Base-by-base conservation (phyloP, 306 rosid species). In the Neltuma alba region DNA sequence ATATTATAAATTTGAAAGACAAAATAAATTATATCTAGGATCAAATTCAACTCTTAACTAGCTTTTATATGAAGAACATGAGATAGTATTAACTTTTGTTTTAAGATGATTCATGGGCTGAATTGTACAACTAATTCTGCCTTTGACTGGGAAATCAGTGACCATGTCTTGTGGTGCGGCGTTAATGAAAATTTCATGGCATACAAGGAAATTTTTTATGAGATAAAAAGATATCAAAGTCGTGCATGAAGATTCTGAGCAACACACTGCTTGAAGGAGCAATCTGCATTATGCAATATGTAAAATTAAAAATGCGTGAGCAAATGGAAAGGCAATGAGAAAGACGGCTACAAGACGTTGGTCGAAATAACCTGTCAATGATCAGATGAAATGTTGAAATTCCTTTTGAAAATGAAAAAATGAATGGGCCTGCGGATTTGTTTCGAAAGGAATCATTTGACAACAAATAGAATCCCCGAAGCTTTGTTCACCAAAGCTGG, bases 261-360 rank as follows among this genome's bases (percentile, higher is more conserved):
- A 52, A 76, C 68, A 74, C n/a, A 62, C 36, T 74, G 76, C 79
- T 72, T 33, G 42, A 68, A 84, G 42, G 72, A 76, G 70, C 78
- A 74, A 61, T 70, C 62, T 66, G 44, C 72, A 55, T 63, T 83
- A 89, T 88, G 83, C 85, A 89, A 57, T 88, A 89, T 31, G 91
- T 86, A n/a, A n/a, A 82, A 89, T 88, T 20, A 88, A 81, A 52
- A 83, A 84, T 1, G 91, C 97, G 72, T 85, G 88, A 38, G 78
- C 36, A 76, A 88, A 42, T 40, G 94, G n/a, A n/a, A n/a, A n/a
- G n/a, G n/a, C n/a, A 86, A 89, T 82, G 79, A 89, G 94, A 77
- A 82, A 77, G 37, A 85, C 74, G 9, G 94, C 94, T 75, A 82
- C 92, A 34, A 85, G n/a, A n/a, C n/a, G n/a, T n/a, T n/a, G n/a